Evolutionary conservation across 257 asterid genomes (phyloP), one percentile per base, ranked within the genome.

Genomic region (Ilex aquifolium): DNA sequence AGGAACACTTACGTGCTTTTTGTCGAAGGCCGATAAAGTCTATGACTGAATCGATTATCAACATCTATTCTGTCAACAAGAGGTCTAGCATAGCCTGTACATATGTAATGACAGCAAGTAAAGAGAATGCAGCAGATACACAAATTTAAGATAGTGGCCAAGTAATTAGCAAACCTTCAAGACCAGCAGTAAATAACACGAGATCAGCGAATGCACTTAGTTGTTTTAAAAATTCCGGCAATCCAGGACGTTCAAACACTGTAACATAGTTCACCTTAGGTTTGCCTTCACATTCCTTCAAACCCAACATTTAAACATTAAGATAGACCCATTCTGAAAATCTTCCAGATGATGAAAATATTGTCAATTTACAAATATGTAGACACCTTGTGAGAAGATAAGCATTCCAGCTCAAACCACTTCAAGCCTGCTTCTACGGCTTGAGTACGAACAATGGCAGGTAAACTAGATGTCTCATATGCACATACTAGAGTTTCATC

Each of bases 221-320:
- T 76, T 83, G 86, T 58, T 76, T 76, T 6, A 91, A 84, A 70
- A 88, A 91, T 63, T 83, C 88, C 30, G 78, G 82, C 62, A 91
- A 78, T 57, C 98, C 95, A 13, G 98, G 98, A 30, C 98, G 90
- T 76, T 91, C 98, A 74, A 88, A 91, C 68, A 91, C 96, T 17
- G 98, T 91, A 67, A 91, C 98, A 63, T 88, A 84, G 82, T 84
- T 91, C 77, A 91, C 81, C 90, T 81, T 88, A 46, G 95, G 86
- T 67, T 91, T 91, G 60, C 96, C 88, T 57, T 88, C 92, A 70
- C 66, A 57, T 70, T 86, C 95, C 96, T 88, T 69, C 42, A 40
- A 67, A 60, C 61, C 66, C 44, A 29, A 40, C n/a, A 57, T 57
- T n/a, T 17, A 52, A 32, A 31, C 14, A 29, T 29, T 17, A 44